Conservation (phyloP, 345 rosid genomes). For the Brassica rapa region DNA sequence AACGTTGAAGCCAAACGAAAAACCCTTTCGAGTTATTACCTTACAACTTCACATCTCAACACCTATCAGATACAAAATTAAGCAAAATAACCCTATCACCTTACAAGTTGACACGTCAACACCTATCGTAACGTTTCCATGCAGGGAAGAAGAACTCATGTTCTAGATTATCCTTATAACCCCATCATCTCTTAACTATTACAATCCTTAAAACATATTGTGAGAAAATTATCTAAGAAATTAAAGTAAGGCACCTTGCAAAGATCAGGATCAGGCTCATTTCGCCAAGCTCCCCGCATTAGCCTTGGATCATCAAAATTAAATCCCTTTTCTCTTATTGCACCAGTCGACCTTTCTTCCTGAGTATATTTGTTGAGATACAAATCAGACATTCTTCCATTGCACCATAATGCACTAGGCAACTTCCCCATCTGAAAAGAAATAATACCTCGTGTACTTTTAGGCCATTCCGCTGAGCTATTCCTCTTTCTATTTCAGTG, state of each 20-base stretch:
- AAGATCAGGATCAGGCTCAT: slow-evolving; percentile 83
- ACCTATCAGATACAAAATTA: neutral
- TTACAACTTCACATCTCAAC: slow-evolving; percentile 6
- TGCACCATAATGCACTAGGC: slow-evolving; percentile 21
- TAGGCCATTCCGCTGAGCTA: slow-evolving; percentile 68
- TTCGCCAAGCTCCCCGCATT: slow-evolving; percentile 98
- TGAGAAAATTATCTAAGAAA: slow-evolving; percentile 1
- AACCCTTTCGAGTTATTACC: neutral
- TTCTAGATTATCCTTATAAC: slow-evolving; percentile 12
- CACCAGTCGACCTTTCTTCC: slow-evolving; percentile 54
- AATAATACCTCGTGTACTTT: slow-evolving; percentile 68
- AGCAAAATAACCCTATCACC: neutral
- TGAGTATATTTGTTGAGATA: slow-evolving; percentile 34
- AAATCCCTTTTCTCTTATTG: slow-evolving; percentile 82
- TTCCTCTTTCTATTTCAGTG: slow-evolving; percentile 90
- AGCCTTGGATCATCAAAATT: slow-evolving; percentile 92
- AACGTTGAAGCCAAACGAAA: slow-evolving; percentile 11
- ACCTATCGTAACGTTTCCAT: slow-evolving; percentile 6
- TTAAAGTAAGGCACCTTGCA: slow-evolving; percentile 71
- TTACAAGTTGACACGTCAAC: slow-evolving; percentile 8
- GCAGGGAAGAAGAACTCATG: neutral
- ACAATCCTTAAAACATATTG: slow-evolving; percentile 20
- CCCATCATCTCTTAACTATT: slow-evolving; percentile 2
- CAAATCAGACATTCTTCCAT: slow-evolving; percentile 26
- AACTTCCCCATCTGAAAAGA: slow-evolving; percentile 23